Evolutionary conservation across 2,329 filamentous ascomycete genomes (phyloP), one percentile per base, ranked within the genome.

Genomic region (Colletotrichum shisoi): DNA sequence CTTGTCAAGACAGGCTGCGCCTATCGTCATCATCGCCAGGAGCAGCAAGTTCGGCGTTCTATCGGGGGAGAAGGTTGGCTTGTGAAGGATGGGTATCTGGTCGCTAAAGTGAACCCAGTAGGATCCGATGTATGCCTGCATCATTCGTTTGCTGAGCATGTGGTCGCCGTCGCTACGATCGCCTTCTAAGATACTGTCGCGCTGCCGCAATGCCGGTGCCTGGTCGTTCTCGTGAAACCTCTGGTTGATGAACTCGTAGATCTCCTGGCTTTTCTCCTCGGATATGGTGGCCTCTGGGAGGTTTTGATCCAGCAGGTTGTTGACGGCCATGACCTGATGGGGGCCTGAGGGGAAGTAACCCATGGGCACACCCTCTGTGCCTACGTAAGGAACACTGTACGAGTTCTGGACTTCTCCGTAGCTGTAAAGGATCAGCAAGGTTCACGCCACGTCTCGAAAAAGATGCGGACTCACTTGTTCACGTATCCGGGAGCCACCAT

Each of bases 31-130:
- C 78, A 98, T 93, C 11, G 92, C 89, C 42, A 98, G 85, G 17
- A 99, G 81, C 8, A 98, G 83, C 21, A 97, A 81, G 71, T 93
- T 94, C 0, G 93, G 93, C 27, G 92, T 95, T 69, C 89, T 91
- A 74, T 96, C 92, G 0, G 94, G 90, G 4, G 89, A 91, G 77
- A 98, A 99, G 0, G 94, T 97, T 4, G 95, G 93, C 74, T 94
- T 93, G 78, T 99, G 95, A 54, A 98, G 82, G 67, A 99, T 97
- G 1, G 95, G 95, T 70, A 98, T 84, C 76, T 98, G 95, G 61
- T 94, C 91, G 76, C 95, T 96, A 74, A 97, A 96, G 76, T 97
- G 91, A 60, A 91, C 85, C 95, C 95, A 99, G 77, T 96, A 99
- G 2, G 93, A 96, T 12, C 89, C 87, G 71, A 96, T 93, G 74